Conservation (phyloP, 148 eudicot species). For the Arbutus unedo region DNA sequence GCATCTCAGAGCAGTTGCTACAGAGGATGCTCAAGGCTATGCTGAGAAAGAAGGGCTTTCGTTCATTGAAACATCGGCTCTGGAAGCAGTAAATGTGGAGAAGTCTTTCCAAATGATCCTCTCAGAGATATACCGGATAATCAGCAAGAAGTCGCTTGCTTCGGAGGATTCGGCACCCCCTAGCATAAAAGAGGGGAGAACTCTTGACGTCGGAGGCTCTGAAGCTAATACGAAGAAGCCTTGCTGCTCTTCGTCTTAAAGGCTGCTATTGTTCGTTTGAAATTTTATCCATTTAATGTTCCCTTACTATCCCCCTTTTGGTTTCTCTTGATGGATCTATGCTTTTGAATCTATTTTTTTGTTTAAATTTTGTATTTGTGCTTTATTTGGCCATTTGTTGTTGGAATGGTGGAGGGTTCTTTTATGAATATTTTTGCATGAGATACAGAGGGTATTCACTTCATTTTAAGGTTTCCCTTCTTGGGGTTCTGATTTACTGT, state of each 20-base stretch:
- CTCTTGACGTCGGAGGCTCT: conserved; percentile 39
- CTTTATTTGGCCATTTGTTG: conserved; percentile 9
- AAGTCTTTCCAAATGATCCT: conserved; percentile 50
- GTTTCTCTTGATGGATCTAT: not conserved
- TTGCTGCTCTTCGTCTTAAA: conserved; percentile 47
- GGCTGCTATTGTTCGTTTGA: conserved; percentile 4
- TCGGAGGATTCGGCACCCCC: conserved; percentile 34
- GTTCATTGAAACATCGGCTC: conserved; percentile 60
- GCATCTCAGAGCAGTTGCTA: conserved; percentile 57
- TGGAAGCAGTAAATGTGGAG: conserved; percentile 56
- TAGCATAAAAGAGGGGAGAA: conserved; percentile 48
- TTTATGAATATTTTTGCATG: not conserved
- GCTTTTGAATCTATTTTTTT: not conserved
- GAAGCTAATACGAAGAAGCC: conserved; percentile 38
- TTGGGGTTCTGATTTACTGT: too few relatives aligned
- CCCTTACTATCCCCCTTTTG: not conserved
- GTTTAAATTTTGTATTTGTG: not conserved
- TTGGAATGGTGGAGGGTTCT: not conserved
- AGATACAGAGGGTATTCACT: not conserved
- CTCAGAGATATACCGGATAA: conserved; percentile 46
- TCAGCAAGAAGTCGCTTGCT: conserved; percentile 46
- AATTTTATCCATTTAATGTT: not conserved
- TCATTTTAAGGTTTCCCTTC: too few relatives aligned
- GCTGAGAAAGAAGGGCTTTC: conserved; percentile 65
- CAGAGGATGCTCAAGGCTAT: conserved; percentile 58